Evolutionary conservation across 768 basidiomycete genomes (phyloP).

Genomic region (Boletus sp.): DNA sequence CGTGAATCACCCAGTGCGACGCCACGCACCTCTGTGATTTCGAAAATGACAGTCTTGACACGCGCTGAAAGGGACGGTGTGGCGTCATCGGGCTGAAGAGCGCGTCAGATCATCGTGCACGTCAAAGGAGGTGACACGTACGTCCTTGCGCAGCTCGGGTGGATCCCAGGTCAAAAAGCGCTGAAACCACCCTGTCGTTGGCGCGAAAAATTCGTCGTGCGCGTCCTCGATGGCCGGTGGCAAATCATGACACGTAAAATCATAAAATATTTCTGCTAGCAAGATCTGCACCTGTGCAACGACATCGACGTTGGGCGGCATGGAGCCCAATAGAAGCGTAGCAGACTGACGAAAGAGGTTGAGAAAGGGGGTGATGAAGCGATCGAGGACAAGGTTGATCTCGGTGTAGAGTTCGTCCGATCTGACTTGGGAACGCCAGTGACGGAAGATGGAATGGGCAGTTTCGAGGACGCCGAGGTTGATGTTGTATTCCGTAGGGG

Average conservation of each 20-base stretch:
- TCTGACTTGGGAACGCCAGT: conserved; percentile 89
- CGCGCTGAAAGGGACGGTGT: conserved; percentile 85
- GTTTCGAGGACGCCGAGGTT: conserved; percentile 92
- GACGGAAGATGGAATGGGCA: conserved; percentile 92
- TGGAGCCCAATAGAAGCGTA: conserved; percentile 44
- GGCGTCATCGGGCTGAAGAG: conserved; percentile 67
- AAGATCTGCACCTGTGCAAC: conserved; percentile 76
- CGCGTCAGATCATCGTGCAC: conserved; percentile 4
- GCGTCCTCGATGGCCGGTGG: conserved; percentile 93
- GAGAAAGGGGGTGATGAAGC: conserved; percentile 83
- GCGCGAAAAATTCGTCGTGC: conserved; percentile 78
- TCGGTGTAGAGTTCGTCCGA: conserved; percentile 84
- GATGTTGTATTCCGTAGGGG: conserved; percentile 73
- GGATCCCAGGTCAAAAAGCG: conserved; percentile 82
- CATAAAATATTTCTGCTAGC: conserved; percentile 86
- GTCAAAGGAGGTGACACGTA: conserved; percentile 27
- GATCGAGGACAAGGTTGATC: conserved; percentile 86
- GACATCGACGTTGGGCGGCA: conserved; percentile 40
- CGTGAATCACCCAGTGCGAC: neutral
- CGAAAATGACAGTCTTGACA: conserved; percentile 86
- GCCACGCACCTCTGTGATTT: conserved; percentile 74
- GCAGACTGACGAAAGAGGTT: conserved; percentile 75
- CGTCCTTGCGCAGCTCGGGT: conserved; percentile 63
- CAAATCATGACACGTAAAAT: conserved; percentile 92
- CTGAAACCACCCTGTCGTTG: conserved; percentile 69